phyloP scores from a whole-genome alignment of 169 alveolate genomes.

The Amoebophrya sp. region DNA sequence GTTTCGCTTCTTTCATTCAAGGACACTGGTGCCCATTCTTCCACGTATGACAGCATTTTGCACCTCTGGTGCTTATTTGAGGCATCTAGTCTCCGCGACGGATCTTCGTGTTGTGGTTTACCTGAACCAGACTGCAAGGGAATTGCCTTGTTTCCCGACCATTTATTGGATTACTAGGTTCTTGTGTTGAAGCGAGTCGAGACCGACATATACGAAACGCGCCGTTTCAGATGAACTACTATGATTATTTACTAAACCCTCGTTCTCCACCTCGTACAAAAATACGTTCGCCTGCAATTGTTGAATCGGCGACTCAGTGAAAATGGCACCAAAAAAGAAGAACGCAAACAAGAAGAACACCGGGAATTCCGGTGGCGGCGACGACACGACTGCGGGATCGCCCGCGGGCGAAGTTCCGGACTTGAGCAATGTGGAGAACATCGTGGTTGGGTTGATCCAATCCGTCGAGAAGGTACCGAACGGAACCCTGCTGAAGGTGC shows the following conservation, averaged over 20 bases:
- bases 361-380: background rate
- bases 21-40: too few species aligned
- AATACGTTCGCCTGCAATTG: too few species aligned
- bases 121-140: too few species aligned
- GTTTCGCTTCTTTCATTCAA: too few species aligned
- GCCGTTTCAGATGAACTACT: background rate
- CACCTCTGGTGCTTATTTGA: too few species aligned
- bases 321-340: slow-evolving; percentile 8
- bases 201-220: too few species aligned
- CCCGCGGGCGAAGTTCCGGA: background rate
- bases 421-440: background rate
- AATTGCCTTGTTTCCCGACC: too few species aligned
- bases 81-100: too few species aligned
- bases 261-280: background rate
- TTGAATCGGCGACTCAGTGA: background rate
- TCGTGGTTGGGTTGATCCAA: background rate
- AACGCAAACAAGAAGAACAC: background rate
- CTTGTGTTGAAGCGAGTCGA: too few species aligned
- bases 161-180: too few species aligned
- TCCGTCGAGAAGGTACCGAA: background rate
- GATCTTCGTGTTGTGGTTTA: too few species aligned
- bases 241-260: background rate
- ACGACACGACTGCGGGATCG: background rate
- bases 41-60: too few species aligned
- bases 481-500: background rate